Evolutionary conservation across 208 protist genomes (phyloP), one percentile per base, ranked within the genome.

Genomic region (Trypanosoma melophagium): DNA sequence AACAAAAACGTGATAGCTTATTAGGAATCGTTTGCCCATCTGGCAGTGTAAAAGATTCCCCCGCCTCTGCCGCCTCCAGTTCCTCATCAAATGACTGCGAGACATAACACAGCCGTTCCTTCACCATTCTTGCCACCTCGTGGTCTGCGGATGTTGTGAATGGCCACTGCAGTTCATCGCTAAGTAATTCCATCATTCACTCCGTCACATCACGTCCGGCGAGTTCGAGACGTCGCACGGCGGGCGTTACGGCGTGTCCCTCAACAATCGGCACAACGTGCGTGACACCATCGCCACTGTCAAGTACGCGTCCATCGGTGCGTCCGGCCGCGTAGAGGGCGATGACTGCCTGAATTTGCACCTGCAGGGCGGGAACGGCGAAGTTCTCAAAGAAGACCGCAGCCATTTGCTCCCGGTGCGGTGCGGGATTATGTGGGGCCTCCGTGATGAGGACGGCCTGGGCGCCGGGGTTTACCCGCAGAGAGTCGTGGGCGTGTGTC

Each of bases 401-500:
- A 24, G 92, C 96, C 93, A 98, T 98, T 74, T 96, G 95, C 74
- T 98, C 95, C 62, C 94, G 82, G 78, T 97, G 97, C 38, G 45
- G 47, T 60, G 90, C 97, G n/a, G 94, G 92, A 64, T 97, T 98
- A 67, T 97, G 76, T 31, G 95, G 92, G 1, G 91, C 89, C 79
- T 98, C 92, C 16, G 92, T 96, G 53, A 97, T 77, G 7, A 97
- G 73, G 49, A 99, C 96, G 50, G 96, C 95, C 83, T 99, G 98
- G 58, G 98, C 89, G 68, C 98, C 93, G 22, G 98, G 96, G 25
- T 80, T 85, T 12, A 98, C 89, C 54, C 95, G 87, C 21, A 99
- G 87, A 79, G 99, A 94, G 71, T 99, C 98, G 81, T 98, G 98
- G 55, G 97, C 98, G 79, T 99, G 97, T 67, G 98, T 87, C 98